Base-by-base conservation (phyloP, 106 monocot genomes). In the Amphibolis antarctica region DNA sequence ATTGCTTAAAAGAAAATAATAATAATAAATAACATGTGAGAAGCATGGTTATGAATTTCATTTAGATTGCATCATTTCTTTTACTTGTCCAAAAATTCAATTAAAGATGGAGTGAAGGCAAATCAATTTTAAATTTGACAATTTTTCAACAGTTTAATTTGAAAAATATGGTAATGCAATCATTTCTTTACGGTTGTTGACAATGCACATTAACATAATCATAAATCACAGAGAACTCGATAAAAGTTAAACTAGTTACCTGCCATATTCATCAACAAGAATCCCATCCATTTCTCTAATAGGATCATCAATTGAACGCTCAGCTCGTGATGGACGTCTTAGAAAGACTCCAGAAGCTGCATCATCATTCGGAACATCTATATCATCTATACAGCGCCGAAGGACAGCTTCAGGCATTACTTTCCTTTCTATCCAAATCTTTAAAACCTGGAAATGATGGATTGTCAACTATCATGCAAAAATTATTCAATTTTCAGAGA, bases 211-310 rank as follows among this genome's bases (percentile, higher is more conserved):
- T 36, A 2, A 36, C 36, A 36, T 4, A 2, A 36, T 7, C 36
- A 36, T 4, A 36, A 36, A 36, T 36, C 36, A 36, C 7, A 36
- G 7, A 36, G 2, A 36, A 36, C 36, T 36, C 36, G 7, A 36
- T 36, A 36, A 31, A 49, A 60, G 29, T 27, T 31, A 71, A 19
- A 27, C 54, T 14, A 60, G 12, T 21, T 79, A 90, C 86, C 90
- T 98, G 66, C 96, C 96, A 87, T 98, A 86, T 63, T 98, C 96
- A 74, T 98, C 90, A 61, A 90, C 86, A 84, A 84, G 70, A 79
- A 86, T 80, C 59, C 79, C 96, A 44, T 90, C 90, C 96, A 98
- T 90, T 74, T 98, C 96, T 76, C 96, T 82, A 46, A 98, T 87
- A 21, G 90, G 90, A 77, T 98, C 96, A 82, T 98, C 90, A 46